phyloP scores from a whole-genome alignment of 1,139 yeast genomes.

The Magnusiomyces paraingens region DNA sequence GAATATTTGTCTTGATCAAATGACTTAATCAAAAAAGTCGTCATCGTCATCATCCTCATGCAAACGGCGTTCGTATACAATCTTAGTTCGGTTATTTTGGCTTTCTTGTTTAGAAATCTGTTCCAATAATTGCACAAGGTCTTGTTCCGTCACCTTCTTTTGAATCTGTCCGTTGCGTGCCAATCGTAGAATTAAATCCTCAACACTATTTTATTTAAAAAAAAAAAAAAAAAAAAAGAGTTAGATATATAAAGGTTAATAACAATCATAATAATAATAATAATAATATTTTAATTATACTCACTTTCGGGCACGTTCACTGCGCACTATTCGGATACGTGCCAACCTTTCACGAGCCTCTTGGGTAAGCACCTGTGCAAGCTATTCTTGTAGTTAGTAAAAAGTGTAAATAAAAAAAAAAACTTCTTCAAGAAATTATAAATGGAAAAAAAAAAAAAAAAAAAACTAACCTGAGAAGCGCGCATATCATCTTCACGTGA shows the following conservation, averaged over 20 bases:
- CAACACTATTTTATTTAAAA: constrained; percentile 43
- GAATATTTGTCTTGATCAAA: not conserved
- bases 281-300: constrained; percentile 2
- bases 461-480: constrained; percentile 28
- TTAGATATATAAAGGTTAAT: not conserved
- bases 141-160: constrained; percentile 67
- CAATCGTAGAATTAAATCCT: constrained; percentile 64
- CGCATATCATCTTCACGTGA: constrained; percentile 33
- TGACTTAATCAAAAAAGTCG: constrained; percentile 13
- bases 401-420: not conserved
- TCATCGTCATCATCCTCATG: constrained; percentile 14
- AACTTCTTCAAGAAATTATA: not conserved
- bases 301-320: constrained; percentile 74
- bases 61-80: constrained; percentile 33
- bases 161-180: constrained; percentile 75
- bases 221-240: no score
- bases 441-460: no score
- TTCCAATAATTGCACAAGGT: constrained; percentile 74
- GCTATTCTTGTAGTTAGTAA: constrained; percentile 34
- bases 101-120: constrained; percentile 77
- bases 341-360: constrained; percentile 84
- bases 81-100: constrained; percentile 53
- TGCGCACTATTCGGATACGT: constrained; percentile 81
- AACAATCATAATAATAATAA: not conserved
- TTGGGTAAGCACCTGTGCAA: constrained; percentile 69